Conservation (phyloP, 2,329 filamentous ascomycete species). For the Diaporthe vaccinii region DNA sequence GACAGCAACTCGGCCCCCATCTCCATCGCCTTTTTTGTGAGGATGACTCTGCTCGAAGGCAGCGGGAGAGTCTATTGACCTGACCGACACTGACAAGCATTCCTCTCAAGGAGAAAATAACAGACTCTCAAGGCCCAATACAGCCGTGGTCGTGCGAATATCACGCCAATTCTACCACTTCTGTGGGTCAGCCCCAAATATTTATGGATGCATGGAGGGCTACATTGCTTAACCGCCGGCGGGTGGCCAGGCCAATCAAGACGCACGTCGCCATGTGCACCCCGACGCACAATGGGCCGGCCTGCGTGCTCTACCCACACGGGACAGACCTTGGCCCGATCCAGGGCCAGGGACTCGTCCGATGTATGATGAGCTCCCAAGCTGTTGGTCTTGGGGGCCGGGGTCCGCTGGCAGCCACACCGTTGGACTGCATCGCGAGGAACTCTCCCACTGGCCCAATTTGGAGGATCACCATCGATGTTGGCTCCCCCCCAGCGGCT, state of each 20-base stretch:
- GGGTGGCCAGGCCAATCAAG: slow-evolving; percentile 38
- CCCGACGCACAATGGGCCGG: slow-evolving; percentile 6
- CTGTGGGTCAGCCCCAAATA: slow-evolving; percentile 24
- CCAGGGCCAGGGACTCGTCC: slow-evolving; percentile 33
- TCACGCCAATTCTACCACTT: neutral
- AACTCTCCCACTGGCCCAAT: slow-evolving; percentile 31
- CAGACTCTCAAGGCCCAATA: slow-evolving; percentile 3
- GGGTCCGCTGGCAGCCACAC: slow-evolving; percentile 17
- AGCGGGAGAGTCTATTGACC: neutral
- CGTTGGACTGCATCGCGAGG: slow-evolving; percentile 4
- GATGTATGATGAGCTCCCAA: slow-evolving; percentile 32
- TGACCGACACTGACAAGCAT: neutral
- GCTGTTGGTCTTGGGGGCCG: slow-evolving; percentile 19
- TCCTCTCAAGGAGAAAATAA: neutral
- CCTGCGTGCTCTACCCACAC: slow-evolving; percentile 28
- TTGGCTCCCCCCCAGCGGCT: slow-evolving; percentile 37
- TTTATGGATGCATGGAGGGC: slow-evolving; percentile 20
- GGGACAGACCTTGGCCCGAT: slow-evolving; percentile 11
- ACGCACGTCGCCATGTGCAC: slow-evolving; percentile 13
- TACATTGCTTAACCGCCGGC: slow-evolving; percentile 38
- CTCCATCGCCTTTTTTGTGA: neutral
- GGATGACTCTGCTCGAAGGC: neutral
- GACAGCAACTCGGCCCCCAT: neutral
- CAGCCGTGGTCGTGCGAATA: neutral
- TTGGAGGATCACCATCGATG: neutral